Evolutionary conservation across 1,284 basidiomycete genomes (phyloP).

Genomic region (Ceratorhiza oryzae-sativae): DNA sequence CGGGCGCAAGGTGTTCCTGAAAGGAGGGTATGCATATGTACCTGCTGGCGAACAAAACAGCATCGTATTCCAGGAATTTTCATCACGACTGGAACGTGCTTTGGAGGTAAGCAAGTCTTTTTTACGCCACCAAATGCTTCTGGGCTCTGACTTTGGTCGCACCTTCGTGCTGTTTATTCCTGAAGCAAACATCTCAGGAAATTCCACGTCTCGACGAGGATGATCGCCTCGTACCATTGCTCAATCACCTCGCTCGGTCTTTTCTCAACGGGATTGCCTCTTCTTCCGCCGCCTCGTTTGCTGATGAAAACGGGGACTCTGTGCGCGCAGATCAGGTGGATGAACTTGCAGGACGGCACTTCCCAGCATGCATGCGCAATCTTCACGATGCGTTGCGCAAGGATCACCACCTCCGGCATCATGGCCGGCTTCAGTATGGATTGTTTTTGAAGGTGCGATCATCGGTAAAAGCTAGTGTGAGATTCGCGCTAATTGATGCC

Average conservation of each 20-base stretch:
- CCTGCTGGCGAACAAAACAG: slow-evolving; percentile 83
- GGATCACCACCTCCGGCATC: slow-evolving; percentile 92
- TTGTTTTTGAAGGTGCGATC: slow-evolving; percentile 89
- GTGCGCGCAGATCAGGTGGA: slow-evolving; percentile 96
- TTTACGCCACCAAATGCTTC: background rate
- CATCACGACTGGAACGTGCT: slow-evolving; percentile 73
- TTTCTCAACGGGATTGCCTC: slow-evolving; percentile 91
- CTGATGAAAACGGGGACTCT: slow-evolving; percentile 63
- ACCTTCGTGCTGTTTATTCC: background rate
- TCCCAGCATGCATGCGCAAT: slow-evolving; percentile 95
- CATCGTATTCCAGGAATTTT: slow-evolving; percentile 90
- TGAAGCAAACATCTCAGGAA: slow-evolving; percentile 78
- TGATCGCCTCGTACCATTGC: slow-evolving; percentile 87
- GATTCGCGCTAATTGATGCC: slow-evolving; percentile 19
- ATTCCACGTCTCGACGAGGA: slow-evolving; percentile 97
- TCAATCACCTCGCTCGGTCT: slow-evolving; percentile 92
- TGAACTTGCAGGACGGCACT: slow-evolving; percentile 85
- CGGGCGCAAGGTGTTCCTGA: slow-evolving; percentile 81
- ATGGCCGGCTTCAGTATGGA: slow-evolving; percentile 89
- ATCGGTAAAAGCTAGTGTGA: slow-evolving; percentile 8
- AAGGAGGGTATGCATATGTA: slow-evolving; percentile 89
- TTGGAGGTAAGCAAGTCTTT: slow-evolving; percentile 76
- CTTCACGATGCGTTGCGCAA: slow-evolving; percentile 80
- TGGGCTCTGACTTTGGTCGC: slow-evolving; percentile 35
- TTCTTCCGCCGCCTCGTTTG: slow-evolving; percentile 56